Conservation (phyloP, 2,329 filamentous ascomycete genomes). For the Trichoderma sp. region DNA sequence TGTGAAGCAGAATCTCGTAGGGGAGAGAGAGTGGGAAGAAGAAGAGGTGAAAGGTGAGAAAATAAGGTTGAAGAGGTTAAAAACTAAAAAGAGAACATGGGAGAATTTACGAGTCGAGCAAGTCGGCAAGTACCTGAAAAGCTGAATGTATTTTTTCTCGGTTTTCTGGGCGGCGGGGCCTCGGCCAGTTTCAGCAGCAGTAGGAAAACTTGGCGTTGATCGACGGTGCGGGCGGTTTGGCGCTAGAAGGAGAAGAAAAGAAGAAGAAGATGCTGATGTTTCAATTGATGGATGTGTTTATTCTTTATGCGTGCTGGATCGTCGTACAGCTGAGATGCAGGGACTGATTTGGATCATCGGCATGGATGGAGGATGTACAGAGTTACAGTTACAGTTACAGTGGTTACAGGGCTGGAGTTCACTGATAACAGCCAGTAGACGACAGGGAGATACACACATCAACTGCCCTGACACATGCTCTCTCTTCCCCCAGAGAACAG, state of each 20-base stretch:
- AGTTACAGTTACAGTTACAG: neutral
- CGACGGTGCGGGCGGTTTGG: neutral
- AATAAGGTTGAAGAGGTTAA: neutral
- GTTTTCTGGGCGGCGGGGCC: slow-evolving; percentile 2
- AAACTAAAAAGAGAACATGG: neutral
- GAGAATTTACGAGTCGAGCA: neutral
- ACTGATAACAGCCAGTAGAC: too few relatives aligned
- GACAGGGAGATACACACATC: too few relatives aligned
- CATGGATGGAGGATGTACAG: neutral
- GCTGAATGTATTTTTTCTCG: neutral
- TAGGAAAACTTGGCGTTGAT: neutral
- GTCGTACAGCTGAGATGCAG: neutral
- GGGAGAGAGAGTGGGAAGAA: neutral
- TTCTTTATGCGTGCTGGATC: neutral
- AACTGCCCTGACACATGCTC: too few relatives aligned
- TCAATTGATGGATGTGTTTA: neutral
- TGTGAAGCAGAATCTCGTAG: neutral
- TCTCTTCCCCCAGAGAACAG: too few relatives aligned
- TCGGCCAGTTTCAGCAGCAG: slow-evolving; percentile 1
- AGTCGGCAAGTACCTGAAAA: neutral
- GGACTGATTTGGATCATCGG: neutral
- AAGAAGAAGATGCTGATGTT: neutral
- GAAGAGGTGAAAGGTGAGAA: too few relatives aligned
- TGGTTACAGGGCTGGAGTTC: neutral
- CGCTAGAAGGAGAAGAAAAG: neutral